Conservation (phyloP, 202 grass and related monocot species). For the Panicum virgatum region DNA sequence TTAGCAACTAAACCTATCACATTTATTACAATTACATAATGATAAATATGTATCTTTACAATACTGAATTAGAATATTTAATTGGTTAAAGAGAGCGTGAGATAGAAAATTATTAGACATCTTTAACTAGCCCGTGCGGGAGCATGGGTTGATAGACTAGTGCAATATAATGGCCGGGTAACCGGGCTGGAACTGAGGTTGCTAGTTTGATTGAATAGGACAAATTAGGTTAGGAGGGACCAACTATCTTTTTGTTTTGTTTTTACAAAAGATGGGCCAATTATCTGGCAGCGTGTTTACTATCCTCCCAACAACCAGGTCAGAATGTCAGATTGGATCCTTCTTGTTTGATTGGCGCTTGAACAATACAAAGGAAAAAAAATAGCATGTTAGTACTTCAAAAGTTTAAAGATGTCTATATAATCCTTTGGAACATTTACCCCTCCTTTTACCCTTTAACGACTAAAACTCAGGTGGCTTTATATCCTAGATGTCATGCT, state of each 20-base stretch:
- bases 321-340: neutral
- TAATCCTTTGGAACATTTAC: neutral
- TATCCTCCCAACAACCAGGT: neutral
- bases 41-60: too few relatives aligned
- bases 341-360: conserved; percentile 17
- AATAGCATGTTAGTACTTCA: neutral
- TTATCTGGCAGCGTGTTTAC: neutral
- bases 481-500: too few relatives aligned
- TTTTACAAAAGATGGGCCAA: neutral
- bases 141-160: too few relatives aligned
- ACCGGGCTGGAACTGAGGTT: neutral
- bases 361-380: neutral
- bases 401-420: neutral
- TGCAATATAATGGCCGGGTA: neutral
- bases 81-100: too few relatives aligned
- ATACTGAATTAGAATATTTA: too few relatives aligned
- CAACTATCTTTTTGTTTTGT: neutral
- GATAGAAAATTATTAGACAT: too few relatives aligned
- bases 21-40: too few relatives aligned
- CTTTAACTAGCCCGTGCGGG: too few relatives aligned
- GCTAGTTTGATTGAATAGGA: neutral
- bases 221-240: neutral
- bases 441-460: neutral
- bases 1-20: too few relatives aligned
- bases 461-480: neutral